A percentile compares a stretch with the other conserved stretches of the same genome.
Evolutionary conservation across 179 eudicot genomes (phyloP).

Genomic region (Amaranthus tricolor): DNA sequence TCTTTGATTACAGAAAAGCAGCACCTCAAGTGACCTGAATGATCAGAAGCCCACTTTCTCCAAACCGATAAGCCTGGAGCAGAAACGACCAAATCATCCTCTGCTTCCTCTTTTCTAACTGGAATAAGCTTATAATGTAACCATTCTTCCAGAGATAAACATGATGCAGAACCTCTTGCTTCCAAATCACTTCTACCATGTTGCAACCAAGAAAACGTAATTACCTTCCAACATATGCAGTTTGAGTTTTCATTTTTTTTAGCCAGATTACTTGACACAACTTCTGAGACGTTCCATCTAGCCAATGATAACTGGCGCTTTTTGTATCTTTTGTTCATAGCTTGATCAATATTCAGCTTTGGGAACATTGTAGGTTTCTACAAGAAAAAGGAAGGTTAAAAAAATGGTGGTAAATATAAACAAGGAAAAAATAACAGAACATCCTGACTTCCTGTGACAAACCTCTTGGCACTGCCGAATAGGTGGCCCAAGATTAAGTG

Average conservation of each 20-base stretch:
- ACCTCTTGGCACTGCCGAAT: slow-evolving; percentile 55
- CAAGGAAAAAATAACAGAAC: slow-evolving; percentile 15
- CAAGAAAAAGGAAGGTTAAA: slow-evolving; percentile 19
- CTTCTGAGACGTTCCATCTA: slow-evolving; percentile 71
- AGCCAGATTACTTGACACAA: slow-evolving; percentile 55
- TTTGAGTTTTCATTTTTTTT: slow-evolving; percentile 48
- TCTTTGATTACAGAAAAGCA: slow-evolving; percentile 70
- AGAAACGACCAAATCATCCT: slow-evolving; percentile 49
- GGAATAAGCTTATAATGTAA: slow-evolving; percentile 77
- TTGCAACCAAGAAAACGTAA: slow-evolving; percentile 44
- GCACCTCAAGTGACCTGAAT: slow-evolving; percentile 39
- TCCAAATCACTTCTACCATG: slow-evolving; percentile 16
- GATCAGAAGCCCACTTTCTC: slow-evolving; percentile 61
- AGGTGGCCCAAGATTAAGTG: slow-evolving; percentile 80
- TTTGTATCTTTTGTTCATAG: slow-evolving; percentile 54
- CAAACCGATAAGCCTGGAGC: slow-evolving; percentile 75
- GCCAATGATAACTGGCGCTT: slow-evolving; percentile 65
- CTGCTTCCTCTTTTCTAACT: slow-evolving; percentile 26
- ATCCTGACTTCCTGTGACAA: slow-evolving; percentile 25
- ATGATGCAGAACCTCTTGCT: slow-evolving; percentile 23
- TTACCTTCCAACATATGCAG: slow-evolving; percentile 85
- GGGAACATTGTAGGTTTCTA: slow-evolving; percentile 45
- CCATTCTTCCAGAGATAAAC: slow-evolving; percentile 54
- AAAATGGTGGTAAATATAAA: slow-evolving; percentile 4
- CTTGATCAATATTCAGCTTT: slow-evolving; percentile 58